These are phyloP conservation scores for Dictyostelium purpureum DNA, from an alignment of 78 protist genomes.

Conservation along the genomic window DNA sequence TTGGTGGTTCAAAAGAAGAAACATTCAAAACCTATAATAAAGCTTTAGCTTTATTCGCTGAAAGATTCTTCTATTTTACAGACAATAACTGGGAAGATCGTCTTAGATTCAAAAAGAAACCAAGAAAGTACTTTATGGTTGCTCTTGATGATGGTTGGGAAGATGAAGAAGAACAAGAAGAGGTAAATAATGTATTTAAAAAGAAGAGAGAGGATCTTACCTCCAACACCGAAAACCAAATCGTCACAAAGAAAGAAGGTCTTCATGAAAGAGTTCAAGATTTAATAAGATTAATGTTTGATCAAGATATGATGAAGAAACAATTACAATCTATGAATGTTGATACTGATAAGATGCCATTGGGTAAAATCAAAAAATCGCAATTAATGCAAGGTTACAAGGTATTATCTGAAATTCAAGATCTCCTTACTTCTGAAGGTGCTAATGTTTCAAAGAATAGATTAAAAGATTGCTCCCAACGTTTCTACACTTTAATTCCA, in stretches of 20 bases:
- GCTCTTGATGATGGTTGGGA: constrained; percentile 79
- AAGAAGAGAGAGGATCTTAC: background rate
- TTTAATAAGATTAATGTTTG: constrained; percentile 80
- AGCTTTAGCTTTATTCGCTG: constrained; percentile 33
- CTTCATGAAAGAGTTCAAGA: constrained; percentile 47
- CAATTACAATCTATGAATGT: constrained; percentile 76
- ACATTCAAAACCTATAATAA: background rate
- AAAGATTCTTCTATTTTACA: constrained; percentile 45
- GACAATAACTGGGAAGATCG: constrained; percentile 58
- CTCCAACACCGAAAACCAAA: background rate
- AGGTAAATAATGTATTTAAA: background rate
- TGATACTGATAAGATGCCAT: constrained; percentile 88
- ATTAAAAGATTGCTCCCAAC: constrained; percentile 28
- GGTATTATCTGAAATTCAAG: constrained; percentile 67
- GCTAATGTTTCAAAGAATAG: background rate
- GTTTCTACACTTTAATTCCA: constrained; percentile 74
- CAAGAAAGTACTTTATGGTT: constrained; percentile 67
- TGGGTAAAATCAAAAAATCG: constrained; percentile 87
- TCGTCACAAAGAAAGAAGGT: background rate
- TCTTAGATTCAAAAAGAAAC: constrained; percentile 34
- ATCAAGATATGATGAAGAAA: constrained; percentile 82
- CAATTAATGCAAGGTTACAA: constrained; percentile 85
- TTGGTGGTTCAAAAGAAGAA: constrained; percentile 47
- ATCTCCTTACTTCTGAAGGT: background rate
- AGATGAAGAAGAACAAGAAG: constrained; percentile 67